A percentile compares a stretch with the other conserved stretches of the same genome.
phyloP scores from a whole-genome alignment of 768 basidiomycete species.

The Trametes cingulata region DNA sequence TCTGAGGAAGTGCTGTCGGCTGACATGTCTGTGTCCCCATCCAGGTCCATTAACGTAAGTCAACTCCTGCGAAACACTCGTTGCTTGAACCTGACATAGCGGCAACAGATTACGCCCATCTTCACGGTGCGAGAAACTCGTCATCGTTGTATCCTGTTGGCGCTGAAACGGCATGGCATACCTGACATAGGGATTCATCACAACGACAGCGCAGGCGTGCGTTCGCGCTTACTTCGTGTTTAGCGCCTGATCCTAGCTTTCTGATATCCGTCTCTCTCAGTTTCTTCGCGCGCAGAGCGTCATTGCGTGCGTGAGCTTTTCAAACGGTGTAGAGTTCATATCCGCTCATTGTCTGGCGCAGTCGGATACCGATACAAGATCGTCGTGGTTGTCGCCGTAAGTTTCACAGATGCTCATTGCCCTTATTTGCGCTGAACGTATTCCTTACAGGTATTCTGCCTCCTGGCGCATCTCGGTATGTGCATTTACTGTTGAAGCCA shows the following conservation, averaged over 20 bases:
- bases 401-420: not conserved
- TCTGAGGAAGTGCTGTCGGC: not conserved
- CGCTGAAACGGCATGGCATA: too few relatives aligned
- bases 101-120: too few relatives aligned
- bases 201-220: not conserved
- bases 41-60: too few relatives aligned
- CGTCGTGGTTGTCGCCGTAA: not conserved
- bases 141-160: too few relatives aligned
- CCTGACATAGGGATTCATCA: not conserved
- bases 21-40: not conserved
- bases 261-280: not conserved
- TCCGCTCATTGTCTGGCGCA: not conserved
- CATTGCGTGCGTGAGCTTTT: not conserved
- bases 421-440: not conserved
- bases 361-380: not conserved
- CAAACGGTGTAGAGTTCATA: too few relatives aligned
- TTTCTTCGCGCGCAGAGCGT: not conserved
- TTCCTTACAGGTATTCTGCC: not conserved
- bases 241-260: too few relatives aligned
- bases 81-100: too few relatives aligned
- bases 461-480: not conserved
- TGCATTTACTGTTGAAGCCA: not conserved
- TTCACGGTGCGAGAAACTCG: too few relatives aligned
- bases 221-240: not conserved
- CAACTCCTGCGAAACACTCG: too few relatives aligned